phyloP scores from a whole-genome alignment of 148 eudicot genomes.

The Vaccinium myrtillus region DNA sequence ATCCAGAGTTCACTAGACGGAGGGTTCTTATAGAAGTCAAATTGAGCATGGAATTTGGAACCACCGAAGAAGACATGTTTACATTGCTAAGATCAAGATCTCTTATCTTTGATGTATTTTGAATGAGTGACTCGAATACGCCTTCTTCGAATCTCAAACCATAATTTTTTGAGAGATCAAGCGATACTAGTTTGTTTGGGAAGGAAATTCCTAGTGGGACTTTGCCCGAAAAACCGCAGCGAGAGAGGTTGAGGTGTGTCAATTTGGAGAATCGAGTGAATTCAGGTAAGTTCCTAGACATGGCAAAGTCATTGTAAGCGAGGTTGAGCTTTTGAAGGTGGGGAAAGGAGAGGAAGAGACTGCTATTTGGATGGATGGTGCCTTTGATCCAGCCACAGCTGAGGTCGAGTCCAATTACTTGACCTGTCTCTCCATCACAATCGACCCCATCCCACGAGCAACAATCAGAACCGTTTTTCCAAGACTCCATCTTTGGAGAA shows the following conservation, averaged over 20 bases:
- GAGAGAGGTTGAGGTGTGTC: slow-evolving; percentile 19
- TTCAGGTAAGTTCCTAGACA: not conserved
- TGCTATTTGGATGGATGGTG: not conserved
- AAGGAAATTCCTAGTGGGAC: slow-evolving; percentile 14
- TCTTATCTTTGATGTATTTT: not conserved
- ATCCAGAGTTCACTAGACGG: not conserved
- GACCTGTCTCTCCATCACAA: not conserved
- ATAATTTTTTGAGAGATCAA: slow-evolving; percentile 19
- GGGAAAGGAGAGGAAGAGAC: not conserved
- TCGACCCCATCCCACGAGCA: slow-evolving; percentile 18
- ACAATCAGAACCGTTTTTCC: slow-evolving; percentile 13
- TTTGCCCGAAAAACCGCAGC: not conserved
- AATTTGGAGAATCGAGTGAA: not conserved
- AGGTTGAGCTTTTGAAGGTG: not conserved
- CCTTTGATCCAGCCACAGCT: not conserved
- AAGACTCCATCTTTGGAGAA: not conserved
- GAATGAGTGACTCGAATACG: not conserved
- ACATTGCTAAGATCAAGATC: not conserved
- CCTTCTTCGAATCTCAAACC: not conserved
- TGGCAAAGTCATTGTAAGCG: not conserved
- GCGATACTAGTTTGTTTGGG: slow-evolving; percentile 1
- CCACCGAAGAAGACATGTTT: not conserved
- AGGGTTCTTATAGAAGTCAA: slow-evolving; percentile 17
- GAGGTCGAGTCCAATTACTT: slow-evolving; percentile 4
- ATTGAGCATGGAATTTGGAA: not conserved